These are phyloP conservation scores for Hygrophorus pudorinus DNA, from an alignment of 768 basidiomycete genomes.

Conservation along the genomic window DNA sequence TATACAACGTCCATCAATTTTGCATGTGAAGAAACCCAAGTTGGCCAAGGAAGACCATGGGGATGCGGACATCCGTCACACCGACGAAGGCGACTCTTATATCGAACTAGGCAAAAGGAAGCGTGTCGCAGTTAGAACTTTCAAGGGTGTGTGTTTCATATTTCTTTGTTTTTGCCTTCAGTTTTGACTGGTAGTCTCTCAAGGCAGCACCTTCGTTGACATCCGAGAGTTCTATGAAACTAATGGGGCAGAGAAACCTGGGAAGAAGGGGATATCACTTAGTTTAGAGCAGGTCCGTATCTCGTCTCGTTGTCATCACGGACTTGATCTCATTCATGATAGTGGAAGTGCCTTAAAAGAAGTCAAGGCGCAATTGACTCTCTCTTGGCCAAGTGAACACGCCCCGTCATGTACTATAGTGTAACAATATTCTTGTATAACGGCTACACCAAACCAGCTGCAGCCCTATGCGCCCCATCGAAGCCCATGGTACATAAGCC, in stretches of 20 bases:
- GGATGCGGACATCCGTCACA: constrained; percentile 1
- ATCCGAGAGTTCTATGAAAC: constrained; percentile 64
- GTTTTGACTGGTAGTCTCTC: not conserved
- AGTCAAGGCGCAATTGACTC: constrained; percentile 37
- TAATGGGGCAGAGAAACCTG: constrained; percentile 52
- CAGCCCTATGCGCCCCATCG: constrained; percentile 58
- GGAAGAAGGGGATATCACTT: constrained; percentile 74
- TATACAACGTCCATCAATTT: too few relatives aligned
- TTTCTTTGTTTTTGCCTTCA: not conserved
- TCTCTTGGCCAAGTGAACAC: constrained; percentile 31
- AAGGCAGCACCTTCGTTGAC: constrained; percentile 36
- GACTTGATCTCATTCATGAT: not conserved
- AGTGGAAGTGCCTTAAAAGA: constrained; percentile 53
- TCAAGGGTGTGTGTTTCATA: constrained; percentile 31
- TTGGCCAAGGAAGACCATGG: not conserved
- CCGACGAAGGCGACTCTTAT: constrained; percentile 39
- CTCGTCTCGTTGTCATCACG: not conserved
- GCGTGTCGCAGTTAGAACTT: constrained; percentile 44
- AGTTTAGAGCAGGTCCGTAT: constrained; percentile 48
- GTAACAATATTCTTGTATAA: not conserved
- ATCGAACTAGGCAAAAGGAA: constrained; percentile 65
- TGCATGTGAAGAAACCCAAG: constrained; percentile 5
- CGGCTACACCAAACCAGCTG: constrained; percentile 47
- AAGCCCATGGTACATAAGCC: constrained; percentile 53
- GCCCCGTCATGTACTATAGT: not conserved